phyloP scores from a whole-genome alignment of 306 rosid genomes.

The Lathyrus aphaca region DNA sequence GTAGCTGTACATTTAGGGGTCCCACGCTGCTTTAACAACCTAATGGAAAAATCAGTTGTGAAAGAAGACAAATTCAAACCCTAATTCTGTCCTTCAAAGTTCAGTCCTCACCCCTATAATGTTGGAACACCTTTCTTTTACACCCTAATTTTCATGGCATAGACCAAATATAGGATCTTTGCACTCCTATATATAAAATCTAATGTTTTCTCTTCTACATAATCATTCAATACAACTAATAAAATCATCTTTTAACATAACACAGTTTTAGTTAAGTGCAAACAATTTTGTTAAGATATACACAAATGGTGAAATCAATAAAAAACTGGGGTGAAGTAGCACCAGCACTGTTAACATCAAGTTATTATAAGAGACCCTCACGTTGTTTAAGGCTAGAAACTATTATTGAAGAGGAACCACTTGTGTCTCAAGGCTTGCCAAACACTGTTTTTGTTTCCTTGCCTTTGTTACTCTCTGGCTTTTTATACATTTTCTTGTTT shows the following conservation, averaged over 20 bases:
- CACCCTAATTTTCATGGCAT: not conserved
- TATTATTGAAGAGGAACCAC: slow-evolving; percentile 45
- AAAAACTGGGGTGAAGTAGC: slow-evolving; percentile 45
- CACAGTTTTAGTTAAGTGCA: not conserved
- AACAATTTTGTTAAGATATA: not conserved
- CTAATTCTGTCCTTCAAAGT: slow-evolving; percentile 4
- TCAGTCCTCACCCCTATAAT: not conserved
- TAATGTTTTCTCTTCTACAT: not conserved
- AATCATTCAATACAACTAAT: slow-evolving; percentile 14
- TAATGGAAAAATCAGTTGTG: not conserved
- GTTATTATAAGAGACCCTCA: slow-evolving; percentile 15
- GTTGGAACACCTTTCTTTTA: not conserved
- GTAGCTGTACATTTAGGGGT: not conserved
- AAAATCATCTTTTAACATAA: slow-evolving; percentile 2
- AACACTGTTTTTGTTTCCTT: slow-evolving; percentile 32
- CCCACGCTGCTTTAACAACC: not conserved
- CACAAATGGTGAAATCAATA: slow-evolving; percentile 33
- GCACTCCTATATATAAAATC: not conserved
- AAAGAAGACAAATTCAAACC: slow-evolving; percentile 1
- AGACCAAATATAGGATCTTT: slow-evolving; percentile 14
- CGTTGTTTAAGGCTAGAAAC: slow-evolving; percentile 30
- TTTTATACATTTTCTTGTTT: slow-evolving; percentile 36
- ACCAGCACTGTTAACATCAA: slow-evolving; percentile 34
- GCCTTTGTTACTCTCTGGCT: slow-evolving; percentile 35
- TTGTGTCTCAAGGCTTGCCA: not conserved